Evolutionary conservation across 2,329 filamentous ascomycete species (phyloP), one percentile per base, ranked within the genome.

Genomic region (Blastomyces percursus): DNA sequence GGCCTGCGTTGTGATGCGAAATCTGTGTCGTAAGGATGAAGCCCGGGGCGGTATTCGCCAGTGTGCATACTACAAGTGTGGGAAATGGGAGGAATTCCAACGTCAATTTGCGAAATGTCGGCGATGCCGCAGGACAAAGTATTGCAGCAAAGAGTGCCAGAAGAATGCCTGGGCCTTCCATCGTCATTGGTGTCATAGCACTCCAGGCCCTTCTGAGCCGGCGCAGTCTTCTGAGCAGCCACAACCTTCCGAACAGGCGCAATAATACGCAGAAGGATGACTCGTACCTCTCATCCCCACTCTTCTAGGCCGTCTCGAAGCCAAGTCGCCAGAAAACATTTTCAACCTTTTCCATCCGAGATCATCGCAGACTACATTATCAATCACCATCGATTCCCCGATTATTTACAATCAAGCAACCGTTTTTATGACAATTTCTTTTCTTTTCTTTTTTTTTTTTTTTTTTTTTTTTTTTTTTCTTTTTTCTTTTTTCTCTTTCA

Each of bases 71-170:
- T 99, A 96, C 78, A 87, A 96, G 76, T 99, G 94, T 75, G 93
- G 93, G 64, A 96, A 96, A 74, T 99, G 94, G 94, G 94, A 99
- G 75, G 90, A 96, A 76, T 96, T 86, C 74, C 92, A 93, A 48
- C 86, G 94, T 65, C 93, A 99, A 73, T 99, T 99, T 75, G 94
- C 94, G 69, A 99, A 99, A 78, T 99, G 94, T 78, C 87, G 94
- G 67, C 87, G 94, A 67, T 99, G 94, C 78, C 86, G 94, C 69
- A 86, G 94, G 67, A 99, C 94, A 65, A 99, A 99, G 76, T 96
- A 96, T 79, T 99, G 94, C 86, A 96, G 92, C 83, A 99, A 99
- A 77, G 94, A 99, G 76, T 99, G 94, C 77, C 94, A 99, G 78
- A 97, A 97, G 81, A 95, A 90, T 69, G 95, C 94, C 11, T 99